Conservation (phyloP, 257 asterid genomes). For the Salvia rosmarinus region DNA sequence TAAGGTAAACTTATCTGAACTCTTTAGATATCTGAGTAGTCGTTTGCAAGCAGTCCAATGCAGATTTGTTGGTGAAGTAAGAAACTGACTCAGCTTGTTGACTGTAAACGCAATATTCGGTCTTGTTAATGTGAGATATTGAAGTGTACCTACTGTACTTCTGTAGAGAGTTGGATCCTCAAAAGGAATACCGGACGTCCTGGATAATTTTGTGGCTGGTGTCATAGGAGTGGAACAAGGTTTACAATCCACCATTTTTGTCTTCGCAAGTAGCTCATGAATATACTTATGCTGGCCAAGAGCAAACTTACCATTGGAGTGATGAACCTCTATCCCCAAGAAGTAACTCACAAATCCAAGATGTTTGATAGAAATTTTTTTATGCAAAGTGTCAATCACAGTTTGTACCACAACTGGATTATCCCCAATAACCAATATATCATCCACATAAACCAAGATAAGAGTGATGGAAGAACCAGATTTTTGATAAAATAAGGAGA, state of each 20-base stretch:
- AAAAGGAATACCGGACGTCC: not conserved
- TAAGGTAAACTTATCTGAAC: accelerated
- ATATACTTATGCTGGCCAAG: not conserved
- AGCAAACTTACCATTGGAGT: not conserved
- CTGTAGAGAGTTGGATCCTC: not conserved
- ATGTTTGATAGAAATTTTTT: too few species aligned
- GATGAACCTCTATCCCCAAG: too few species aligned
- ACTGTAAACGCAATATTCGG: not conserved
- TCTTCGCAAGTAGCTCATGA: not conserved
- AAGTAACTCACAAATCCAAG: too few species aligned
- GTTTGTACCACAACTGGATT: too few species aligned
- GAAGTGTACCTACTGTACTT: not conserved
- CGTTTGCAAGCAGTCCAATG: not conserved
- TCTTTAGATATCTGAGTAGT: not conserved
- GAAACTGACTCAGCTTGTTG: not conserved
- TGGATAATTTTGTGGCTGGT: not conserved
- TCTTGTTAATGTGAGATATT: not conserved
- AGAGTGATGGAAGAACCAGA: too few species aligned
- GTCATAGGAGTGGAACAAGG: not conserved
- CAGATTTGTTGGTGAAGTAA: accelerated
- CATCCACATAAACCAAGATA: too few species aligned
- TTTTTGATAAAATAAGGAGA: too few species aligned
- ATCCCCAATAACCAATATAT: too few species aligned
- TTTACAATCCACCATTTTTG: not conserved
- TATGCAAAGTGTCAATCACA: too few species aligned